Evolutionary conservation across 1,139 yeast genomes (phyloP), one percentile per base, ranked within the genome.

Genomic region (Pichia sp.): DNA sequence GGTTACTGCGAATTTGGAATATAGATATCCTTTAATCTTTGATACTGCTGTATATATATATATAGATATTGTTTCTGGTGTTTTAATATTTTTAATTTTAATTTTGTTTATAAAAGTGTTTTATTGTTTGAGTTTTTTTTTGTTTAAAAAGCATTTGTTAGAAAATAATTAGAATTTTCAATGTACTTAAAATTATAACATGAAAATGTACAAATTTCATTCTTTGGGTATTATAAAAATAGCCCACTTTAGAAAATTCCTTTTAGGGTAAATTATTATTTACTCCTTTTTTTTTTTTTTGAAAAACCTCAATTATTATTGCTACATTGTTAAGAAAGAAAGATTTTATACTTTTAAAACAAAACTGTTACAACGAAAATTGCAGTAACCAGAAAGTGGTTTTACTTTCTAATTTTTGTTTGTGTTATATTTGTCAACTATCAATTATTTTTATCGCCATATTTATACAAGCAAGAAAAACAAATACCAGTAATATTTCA

Each of bases 401-500:
- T 32, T 10, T 10, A 11, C 2, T 11, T 6, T 11, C 5, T 11
- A 4, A 11, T 10, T 16, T 22, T 10, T 22, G 26, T 32, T 32
- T 32, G n/a, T 32, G 8, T 23, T 23, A n/a, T 11, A 23, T 32
- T n/a, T 12, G 25, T 7, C 6, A 10, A 1, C 10, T 32, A 22
- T 32, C 35, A 6, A 8, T 22, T 32, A 2, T 4, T 32, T 11
- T 6, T 32, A 5, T 10, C 22, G 10, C 16, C 25, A 23, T 32
- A 25, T 4, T 32, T 32, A 23, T 30, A 16, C 20, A 32, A 10
- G 3, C 23, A 38, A 4, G 30, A 30, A 12, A 30, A 34, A 1
- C 4, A n/a, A 10, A n/a, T 46, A n/a, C 49, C 49, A 5, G 20
- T 25, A 9, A 12, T 31, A 4, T 46, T 46, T 20, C 46, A 46